phyloP scores from a whole-genome alignment of 306 rosid species.

The Castanopsis chinensis region DNA sequence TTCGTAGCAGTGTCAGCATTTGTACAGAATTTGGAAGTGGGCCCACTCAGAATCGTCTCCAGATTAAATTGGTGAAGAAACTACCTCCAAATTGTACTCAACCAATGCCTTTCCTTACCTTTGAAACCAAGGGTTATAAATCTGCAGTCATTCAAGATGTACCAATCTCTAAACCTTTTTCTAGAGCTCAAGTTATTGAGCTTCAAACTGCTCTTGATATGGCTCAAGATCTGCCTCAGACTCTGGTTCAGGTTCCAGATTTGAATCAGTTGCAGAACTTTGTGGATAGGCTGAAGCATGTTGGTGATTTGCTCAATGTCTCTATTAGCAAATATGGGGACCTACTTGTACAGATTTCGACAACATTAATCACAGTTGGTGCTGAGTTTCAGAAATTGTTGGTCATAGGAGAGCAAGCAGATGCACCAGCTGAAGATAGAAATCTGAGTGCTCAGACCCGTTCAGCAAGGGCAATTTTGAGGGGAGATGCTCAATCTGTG shows the following conservation, averaged over 20 bases:
- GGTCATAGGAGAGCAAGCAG: slow-evolving; percentile 71
- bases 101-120: slow-evolving; percentile 75
- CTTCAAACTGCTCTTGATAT: slow-evolving; percentile 73
- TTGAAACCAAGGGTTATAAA: slow-evolving; percentile 74
- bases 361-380: slow-evolving; percentile 75
- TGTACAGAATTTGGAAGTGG: slow-evolving; percentile 63
- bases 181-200: slow-evolving; percentile 68
- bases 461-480: slow-evolving; percentile 50
- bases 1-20: slow-evolving; percentile 78
- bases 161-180: slow-evolving; percentile 79
- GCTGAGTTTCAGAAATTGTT: slow-evolving; percentile 76
- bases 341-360: slow-evolving; percentile 73
- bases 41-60: slow-evolving; percentile 52
- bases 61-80: slow-evolving; percentile 85
- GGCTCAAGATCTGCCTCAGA: slow-evolving; percentile 90
- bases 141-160: slow-evolving; percentile 92
- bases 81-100: slow-evolving; percentile 58
- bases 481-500: slow-evolving; percentile 85
- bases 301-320: slow-evolving; percentile 75
- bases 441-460: slow-evolving; percentile 77
- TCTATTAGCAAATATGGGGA: slow-evolving; percentile 83
- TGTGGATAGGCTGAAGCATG: slow-evolving; percentile 87
- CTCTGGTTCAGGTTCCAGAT: slow-evolving; percentile 90
- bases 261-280: slow-evolving; percentile 77
- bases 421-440: slow-evolving; percentile 70